Base-by-base conservation (phyloP, 371 early-diverging fungal genomes). In the Rhizopus arrhizus region DNA sequence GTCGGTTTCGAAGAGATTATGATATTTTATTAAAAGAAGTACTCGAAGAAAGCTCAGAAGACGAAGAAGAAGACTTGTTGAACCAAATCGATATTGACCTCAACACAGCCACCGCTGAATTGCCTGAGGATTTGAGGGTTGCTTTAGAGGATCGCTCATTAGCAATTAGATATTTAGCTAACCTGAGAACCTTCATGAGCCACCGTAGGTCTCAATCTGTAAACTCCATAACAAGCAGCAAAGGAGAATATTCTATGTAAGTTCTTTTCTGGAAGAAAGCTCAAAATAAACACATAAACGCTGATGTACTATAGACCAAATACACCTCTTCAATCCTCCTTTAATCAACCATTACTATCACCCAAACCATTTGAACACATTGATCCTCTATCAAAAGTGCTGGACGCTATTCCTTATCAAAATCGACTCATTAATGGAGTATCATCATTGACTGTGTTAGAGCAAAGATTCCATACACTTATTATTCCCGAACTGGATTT, bases 401-500 rank as follows among this genome's bases (percentile, higher is more conserved):
- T 78, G n/a, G 75, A 76, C 42, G 70, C 76, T 45, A 64, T 77
- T 5, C 74, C 76, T 16, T 75, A 77, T 53, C 73, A 81, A 13
- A 78, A 73, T 35, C 76, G 81, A 16, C 70, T 81, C 5, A 78
- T 85, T 42, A 84, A 85, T 62, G 86, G 86, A 29, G 77, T 85
- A 1, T 58, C 64, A 2, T 80, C 86, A 15, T 66, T 85, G 33
- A 80, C 80, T 0, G 56, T 72, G n/a, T 70, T 88, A 11, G 86
- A 88, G 57, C 82, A 81, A 63, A 77, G 80, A 60, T 85, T 84
- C 61, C 71, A 83, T 65, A 74, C 79, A 16, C 70, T 84, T 28
- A 73, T 75, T 38, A 86, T 89, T 52, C 86, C 85, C 53, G 89
- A 89, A 66, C 62, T 88, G 16, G 87, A 86, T 48, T 74, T 91